Base-by-base conservation (phyloP, 192 early-diverging fungal genomes). In the Coemansia sp. region DNA sequence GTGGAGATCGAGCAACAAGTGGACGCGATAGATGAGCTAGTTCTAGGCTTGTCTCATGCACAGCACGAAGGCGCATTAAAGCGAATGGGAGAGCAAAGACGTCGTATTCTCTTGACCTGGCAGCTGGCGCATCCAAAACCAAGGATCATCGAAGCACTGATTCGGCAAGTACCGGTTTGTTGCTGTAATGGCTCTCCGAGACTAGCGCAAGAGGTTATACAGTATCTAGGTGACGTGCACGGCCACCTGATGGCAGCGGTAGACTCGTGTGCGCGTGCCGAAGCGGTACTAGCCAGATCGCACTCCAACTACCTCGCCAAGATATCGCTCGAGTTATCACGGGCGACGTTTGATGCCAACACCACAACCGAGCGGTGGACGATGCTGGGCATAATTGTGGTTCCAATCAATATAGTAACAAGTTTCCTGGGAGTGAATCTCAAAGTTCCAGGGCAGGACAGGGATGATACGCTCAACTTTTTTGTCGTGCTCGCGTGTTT, bases 11-110 rank as follows among this genome's bases (percentile, higher is more conserved):
- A 99, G 79, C 87, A 90, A 24, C 94, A 96, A 73, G 97, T 99
- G 5, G 94, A 97, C 67, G 89, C 92, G 0, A 95, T 99, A 68
- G 96, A 99, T 73, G 95, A 97, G 62, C 78, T 97, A 2, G 96
- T 99, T 5, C 82, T 99, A 27, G 87, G 96, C 31, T 83, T 96
- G 22, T 88, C 95, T 50, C 95, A 97, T 76, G 90, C 90, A 5
- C 95, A 97, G 74, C 89, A 91, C 22, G 87, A 87, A 2, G 87
- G 90, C 62, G 91, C 92, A 89, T 75, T 94, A 39, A 80, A 86
- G 27, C 84, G 85, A 3, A 94, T 93, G 72, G 92, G 93, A 27
- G 88, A 90, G 73, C 90, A 89, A 68, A 84, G 91, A 2, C 90
- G 91, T 64, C 87, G 84, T 29, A 89, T 94, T 33, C 89, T 91